Conservation (phyloP, 441 rosid species). For the Pelargonium myrrhifolium region DNA sequence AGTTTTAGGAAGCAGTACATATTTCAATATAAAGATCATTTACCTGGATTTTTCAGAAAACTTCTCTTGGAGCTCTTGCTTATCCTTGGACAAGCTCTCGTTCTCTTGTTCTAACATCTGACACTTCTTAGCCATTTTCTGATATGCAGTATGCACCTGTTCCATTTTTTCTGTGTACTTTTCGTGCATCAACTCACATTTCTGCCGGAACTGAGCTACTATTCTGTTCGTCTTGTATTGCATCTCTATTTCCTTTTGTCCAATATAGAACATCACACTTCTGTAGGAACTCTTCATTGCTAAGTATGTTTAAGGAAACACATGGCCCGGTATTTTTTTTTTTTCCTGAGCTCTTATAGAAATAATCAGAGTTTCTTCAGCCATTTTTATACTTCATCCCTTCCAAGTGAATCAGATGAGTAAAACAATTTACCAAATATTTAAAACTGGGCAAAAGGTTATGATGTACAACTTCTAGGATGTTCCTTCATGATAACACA, state of each 20-base stretch:
- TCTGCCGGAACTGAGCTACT: conserved; percentile 74
- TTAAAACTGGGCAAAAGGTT: not conserved
- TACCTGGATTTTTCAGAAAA: conserved; percentile 88
- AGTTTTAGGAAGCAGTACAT: not conserved
- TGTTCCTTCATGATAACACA: conserved; percentile 20
- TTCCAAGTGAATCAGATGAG: conserved; percentile 14
- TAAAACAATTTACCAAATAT: not conserved
- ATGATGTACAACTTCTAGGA: conserved; percentile 29
- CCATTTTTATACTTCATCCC: conserved; percentile 5
- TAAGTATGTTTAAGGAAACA: conserved; percentile 39
- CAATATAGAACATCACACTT: conserved; percentile 77
- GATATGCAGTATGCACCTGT: conserved; percentile 81
- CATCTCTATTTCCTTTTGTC: conserved; percentile 92
- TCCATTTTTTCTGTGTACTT: conserved; percentile 82
- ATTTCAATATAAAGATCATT: conserved; percentile 10
- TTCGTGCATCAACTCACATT: conserved; percentile 84
- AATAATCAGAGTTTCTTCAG: conserved; percentile 3
- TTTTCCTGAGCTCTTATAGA: conserved; percentile 7
- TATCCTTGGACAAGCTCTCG: conserved; percentile 75
- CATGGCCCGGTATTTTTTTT: conserved; percentile 7
- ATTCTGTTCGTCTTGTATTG: conserved; percentile 82
- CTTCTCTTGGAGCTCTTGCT: conserved; percentile 89
- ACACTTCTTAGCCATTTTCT: conserved; percentile 74
- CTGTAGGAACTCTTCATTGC: conserved; percentile 93
- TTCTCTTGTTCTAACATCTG: conserved; percentile 91